A percentile compares a stretch with the other conserved stretches of the same genome.
These are phyloP conservation scores for Megacollybia platyphylla DNA, from an alignment of 1,284 basidiomycete species.

Conservation along the genomic window DNA sequence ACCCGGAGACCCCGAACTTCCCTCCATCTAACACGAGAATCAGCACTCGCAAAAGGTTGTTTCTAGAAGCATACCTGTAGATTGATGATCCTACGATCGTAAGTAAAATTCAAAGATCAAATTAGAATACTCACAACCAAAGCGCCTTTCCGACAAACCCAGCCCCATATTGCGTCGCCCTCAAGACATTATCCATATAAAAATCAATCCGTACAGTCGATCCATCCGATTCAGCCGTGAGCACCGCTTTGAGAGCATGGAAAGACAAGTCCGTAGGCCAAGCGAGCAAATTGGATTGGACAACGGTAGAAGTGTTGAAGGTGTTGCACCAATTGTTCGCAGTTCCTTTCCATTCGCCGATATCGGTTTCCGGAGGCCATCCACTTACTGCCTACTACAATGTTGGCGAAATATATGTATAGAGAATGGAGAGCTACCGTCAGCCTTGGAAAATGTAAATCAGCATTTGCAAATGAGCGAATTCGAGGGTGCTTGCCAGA, in stretches of 20 bases:
- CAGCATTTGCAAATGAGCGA: not conserved
- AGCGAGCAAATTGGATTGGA: conserved; percentile 21
- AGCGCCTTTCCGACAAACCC: conserved; percentile 25
- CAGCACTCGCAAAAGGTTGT: not conserved
- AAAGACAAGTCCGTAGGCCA: conserved; percentile 30
- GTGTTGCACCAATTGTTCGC: conserved; percentile 27
- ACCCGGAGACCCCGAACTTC: conserved; percentile 28
- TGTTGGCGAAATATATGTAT: not conserved
- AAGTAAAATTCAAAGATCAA: not conserved
- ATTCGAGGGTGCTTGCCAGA: conserved; percentile 16
- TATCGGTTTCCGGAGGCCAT: conserved; percentile 30
- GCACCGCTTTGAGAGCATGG: conserved; percentile 26
- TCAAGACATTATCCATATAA: conserved; percentile 22
- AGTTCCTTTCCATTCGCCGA: conserved; percentile 34
- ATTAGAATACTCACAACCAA: conserved; percentile 21
- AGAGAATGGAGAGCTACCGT: conserved; percentile 11
- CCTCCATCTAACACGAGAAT: conserved; percentile 23
- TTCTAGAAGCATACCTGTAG: conserved; percentile 17
- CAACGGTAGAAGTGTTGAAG: conserved; percentile 19
- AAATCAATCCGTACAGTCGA: conserved; percentile 24
- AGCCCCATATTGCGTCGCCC: conserved; percentile 22
- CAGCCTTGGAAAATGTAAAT: conserved; percentile 11
- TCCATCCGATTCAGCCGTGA: conserved; percentile 22
- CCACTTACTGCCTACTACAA: conserved; percentile 20
- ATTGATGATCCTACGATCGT: conserved; percentile 22